phyloP scores from a whole-genome alignment of 768 basidiomycete species.

The Tephrocybe sp. region DNA sequence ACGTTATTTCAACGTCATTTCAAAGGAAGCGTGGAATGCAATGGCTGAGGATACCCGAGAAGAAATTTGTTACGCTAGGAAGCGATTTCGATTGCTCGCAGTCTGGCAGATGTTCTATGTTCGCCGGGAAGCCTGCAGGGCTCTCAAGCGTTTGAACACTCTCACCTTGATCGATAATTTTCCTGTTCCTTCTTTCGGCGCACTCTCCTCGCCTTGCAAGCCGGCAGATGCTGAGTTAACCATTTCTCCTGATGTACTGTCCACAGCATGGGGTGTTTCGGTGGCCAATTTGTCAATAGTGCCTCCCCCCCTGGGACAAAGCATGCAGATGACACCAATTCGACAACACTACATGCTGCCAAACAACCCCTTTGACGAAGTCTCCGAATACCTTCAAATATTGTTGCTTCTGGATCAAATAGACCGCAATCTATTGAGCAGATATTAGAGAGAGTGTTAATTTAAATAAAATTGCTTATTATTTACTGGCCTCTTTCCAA shows the following conservation, averaged over 20 bases:
- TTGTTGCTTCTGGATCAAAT: too few species aligned
- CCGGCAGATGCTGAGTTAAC: background rate
- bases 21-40: conserved; percentile 3
- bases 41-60: background rate
- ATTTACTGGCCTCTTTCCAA: too few species aligned
- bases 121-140: background rate
- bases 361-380: background rate
- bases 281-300: background rate
- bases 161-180: background rate
- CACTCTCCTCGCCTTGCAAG: background rate
- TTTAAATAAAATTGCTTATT: too few species aligned
- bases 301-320: too few species aligned
- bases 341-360: too few species aligned
- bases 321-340: too few species aligned
- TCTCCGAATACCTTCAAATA: background rate
- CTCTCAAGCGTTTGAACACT: conserved; percentile 1
- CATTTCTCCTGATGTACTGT: background rate
- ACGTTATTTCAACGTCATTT: too few species aligned
- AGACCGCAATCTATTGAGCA: too few species aligned
- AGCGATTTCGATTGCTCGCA: conserved; percentile 4
- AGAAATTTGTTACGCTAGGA: background rate
- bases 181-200: background rate
- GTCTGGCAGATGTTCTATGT: conserved; percentile 12
- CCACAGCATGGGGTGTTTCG: background rate
- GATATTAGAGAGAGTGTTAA: too few species aligned